Conservation (phyloP, 1,139 yeast genomes). For the Diutina mesorugosa region DNA sequence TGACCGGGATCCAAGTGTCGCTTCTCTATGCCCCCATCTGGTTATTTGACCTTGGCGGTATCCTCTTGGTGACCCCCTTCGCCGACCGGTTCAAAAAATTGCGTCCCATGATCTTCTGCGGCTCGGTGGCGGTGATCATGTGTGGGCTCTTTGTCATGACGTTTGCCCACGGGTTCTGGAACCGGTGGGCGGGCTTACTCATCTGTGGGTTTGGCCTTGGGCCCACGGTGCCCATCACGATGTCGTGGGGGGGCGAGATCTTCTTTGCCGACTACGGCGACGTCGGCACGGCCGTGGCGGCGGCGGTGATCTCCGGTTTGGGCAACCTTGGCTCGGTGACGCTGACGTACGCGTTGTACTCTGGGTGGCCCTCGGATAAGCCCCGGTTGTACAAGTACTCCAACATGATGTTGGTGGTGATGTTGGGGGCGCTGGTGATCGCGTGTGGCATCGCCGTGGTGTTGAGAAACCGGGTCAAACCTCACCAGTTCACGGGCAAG, state of each 20-base stretch:
- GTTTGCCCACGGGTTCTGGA: constrained; percentile 64
- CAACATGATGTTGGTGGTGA: constrained; percentile 74
- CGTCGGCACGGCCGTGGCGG: constrained; percentile 72
- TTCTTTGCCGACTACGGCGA: constrained; percentile 66
- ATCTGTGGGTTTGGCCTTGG: constrained; percentile 82
- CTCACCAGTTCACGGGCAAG: not conserved
- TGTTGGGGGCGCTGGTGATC: constrained; percentile 60
- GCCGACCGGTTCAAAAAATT: constrained; percentile 53
- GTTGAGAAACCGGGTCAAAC: not conserved
- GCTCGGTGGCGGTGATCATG: constrained; percentile 54
- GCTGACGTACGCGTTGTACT: constrained; percentile 72
- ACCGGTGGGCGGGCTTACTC: constrained; percentile 64
- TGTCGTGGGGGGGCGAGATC: constrained; percentile 79
- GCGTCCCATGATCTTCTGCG: constrained; percentile 50
- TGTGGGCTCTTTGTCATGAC: constrained; percentile 68
- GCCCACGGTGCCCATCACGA: constrained; percentile 80
- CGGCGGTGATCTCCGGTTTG: constrained; percentile 74
- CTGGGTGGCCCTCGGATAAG: constrained; percentile 78
- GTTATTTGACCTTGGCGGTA: constrained; percentile 77
- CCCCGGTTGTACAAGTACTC: constrained; percentile 50
- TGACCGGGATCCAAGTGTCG: constrained; percentile 59
- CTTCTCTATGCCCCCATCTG: constrained; percentile 81
- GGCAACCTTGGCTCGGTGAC: constrained; percentile 82
- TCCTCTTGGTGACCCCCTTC: constrained; percentile 62
- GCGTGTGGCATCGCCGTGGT: constrained; percentile 8